These are phyloP conservation scores for Mortierella sp. DNA, from an alignment of 371 early-diverging fungal genomes.

Conservation along the genomic window DNA sequence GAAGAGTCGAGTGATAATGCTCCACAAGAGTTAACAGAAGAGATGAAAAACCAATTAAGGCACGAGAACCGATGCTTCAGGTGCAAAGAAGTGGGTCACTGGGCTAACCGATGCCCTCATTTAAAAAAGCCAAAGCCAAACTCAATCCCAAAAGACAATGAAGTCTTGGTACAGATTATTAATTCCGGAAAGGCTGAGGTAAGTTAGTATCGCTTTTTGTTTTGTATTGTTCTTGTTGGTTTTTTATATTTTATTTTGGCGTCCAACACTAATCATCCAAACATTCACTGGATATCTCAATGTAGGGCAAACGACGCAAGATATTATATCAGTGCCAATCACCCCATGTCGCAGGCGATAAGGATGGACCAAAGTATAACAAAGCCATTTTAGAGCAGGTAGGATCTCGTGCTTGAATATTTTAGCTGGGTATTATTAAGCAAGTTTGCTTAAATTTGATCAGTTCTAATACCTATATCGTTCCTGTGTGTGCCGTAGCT, in stretches of 20 bases:
- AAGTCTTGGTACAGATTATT: constrained; percentile 38
- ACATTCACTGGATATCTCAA: not conserved
- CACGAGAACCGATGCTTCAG: constrained; percentile 23
- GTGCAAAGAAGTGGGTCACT: constrained; percentile 27
- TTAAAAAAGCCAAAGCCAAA: too few relatives aligned
- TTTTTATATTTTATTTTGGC: not conserved
- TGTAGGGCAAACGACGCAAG: constrained; percentile 32
- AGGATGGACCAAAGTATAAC: constrained; percentile 40
- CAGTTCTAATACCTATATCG: not conserved
- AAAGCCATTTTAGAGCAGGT: constrained; percentile 49
- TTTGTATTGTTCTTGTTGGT: too few relatives aligned
- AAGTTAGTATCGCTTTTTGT: too few relatives aligned
- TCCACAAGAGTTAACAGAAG: not conserved
- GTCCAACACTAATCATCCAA: constrained; percentile 1
- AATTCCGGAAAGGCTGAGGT: constrained; percentile 51
- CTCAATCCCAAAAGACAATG: constrained; percentile 11
- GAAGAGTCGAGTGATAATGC: not conserved
- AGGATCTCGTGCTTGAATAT: not conserved
- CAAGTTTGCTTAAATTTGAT: not conserved
- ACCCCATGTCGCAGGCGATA: constrained; percentile 28
- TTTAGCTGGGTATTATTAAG: not conserved
- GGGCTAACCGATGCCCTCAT: constrained; percentile 18
- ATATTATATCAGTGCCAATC: constrained; percentile 37
- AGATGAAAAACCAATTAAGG: constrained; percentile 6
- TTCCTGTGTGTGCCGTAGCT: constrained; percentile 17